phyloP scores from a whole-genome alignment of 2,329 filamentous ascomycete genomes.

The Botrytis aclada region DNA sequence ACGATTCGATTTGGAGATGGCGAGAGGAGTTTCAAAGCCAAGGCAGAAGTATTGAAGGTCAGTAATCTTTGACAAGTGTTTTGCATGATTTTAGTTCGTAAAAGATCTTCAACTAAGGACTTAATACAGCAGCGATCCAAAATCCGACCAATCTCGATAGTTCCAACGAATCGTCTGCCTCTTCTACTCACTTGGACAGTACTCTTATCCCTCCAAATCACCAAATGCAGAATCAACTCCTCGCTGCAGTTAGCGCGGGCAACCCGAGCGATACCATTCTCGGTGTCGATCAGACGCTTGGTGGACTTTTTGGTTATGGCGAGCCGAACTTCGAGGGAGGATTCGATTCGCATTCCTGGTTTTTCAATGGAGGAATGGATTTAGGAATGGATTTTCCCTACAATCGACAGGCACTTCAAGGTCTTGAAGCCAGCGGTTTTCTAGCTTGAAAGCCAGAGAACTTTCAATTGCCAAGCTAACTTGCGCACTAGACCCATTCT shows the following conservation, averaged over 20 bases:
- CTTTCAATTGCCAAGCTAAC: neutral
- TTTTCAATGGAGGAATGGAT: conserved; percentile 75
- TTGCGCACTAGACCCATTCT: neutral
- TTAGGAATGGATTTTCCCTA: conserved; percentile 72
- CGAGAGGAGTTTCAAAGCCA: conserved; percentile 73
- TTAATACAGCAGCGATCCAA: conserved; percentile 62
- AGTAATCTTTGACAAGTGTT: conserved; percentile 37
- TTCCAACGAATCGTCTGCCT: conserved; percentile 67
- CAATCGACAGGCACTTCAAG: conserved; percentile 54
- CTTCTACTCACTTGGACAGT: conserved; percentile 62
- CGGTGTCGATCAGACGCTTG: conserved; percentile 28
- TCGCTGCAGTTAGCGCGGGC: conserved; percentile 26
- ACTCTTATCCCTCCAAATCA: conserved; percentile 49
- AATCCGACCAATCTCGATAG: conserved; percentile 85
- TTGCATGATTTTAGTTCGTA: neutral
- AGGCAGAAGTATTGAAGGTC: conserved; percentile 69
- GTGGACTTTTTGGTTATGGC: conserved; percentile 50
- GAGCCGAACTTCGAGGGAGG: conserved; percentile 68
- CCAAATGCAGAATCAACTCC: conserved; percentile 31
- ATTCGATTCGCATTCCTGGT: conserved; percentile 61
- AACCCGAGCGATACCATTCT: conserved; percentile 32
- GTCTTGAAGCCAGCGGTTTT: conserved; percentile 41
- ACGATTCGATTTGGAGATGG: conserved; percentile 84
- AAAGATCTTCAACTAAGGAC: conserved; percentile 24
- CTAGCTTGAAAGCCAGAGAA: conserved; percentile 23